phyloP scores from a whole-genome alignment of 371 early-diverging fungal species.

The Apophysomyces elegans region DNA sequence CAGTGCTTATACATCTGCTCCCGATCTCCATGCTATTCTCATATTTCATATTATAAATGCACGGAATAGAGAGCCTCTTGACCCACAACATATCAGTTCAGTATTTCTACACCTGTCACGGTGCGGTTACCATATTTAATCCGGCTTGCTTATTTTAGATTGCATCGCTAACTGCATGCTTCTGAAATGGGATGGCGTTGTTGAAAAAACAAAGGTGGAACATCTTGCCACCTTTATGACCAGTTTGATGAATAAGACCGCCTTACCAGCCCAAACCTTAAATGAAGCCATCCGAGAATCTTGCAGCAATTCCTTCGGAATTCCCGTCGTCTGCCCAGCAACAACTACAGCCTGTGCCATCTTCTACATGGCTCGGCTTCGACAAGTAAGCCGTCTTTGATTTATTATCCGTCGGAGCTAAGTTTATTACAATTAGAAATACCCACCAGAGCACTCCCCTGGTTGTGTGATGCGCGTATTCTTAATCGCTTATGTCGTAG shows the following conservation, averaged over 20 bases:
- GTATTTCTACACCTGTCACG: neutral
- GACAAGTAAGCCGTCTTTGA: neutral
- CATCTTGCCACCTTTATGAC: conserved; percentile 2
- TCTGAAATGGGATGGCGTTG: conserved; percentile 5
- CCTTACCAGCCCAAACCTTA: neutral
- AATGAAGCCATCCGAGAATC: conserved; percentile 8
- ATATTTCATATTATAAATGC: neutral
- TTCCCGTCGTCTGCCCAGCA: conserved; percentile 13
- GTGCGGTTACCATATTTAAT: conserved; percentile 7
- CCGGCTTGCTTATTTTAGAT: conserved; percentile 9
- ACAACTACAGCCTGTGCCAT: conserved; percentile 6
- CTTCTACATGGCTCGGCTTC: conserved; percentile 9
- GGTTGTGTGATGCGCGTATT: conserved; percentile 13
- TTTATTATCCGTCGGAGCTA: conserved; percentile 3
- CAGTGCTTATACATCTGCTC: neutral
- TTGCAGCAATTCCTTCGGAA: neutral
- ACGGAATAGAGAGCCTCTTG: conserved; percentile 4
- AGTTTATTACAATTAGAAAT: neutral
- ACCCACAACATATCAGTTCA: conserved; percentile 4
- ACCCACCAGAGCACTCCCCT: neutral
- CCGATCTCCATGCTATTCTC: conserved; percentile 1
- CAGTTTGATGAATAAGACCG: neutral
- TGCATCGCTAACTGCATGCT: conserved; percentile 10
- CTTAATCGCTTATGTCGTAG: conserved; percentile 15
- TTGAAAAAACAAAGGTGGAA: neutral